Evolutionary conservation across 148 eudicot species (phyloP).

Genomic region (Vaccinium darrowii): DNA sequence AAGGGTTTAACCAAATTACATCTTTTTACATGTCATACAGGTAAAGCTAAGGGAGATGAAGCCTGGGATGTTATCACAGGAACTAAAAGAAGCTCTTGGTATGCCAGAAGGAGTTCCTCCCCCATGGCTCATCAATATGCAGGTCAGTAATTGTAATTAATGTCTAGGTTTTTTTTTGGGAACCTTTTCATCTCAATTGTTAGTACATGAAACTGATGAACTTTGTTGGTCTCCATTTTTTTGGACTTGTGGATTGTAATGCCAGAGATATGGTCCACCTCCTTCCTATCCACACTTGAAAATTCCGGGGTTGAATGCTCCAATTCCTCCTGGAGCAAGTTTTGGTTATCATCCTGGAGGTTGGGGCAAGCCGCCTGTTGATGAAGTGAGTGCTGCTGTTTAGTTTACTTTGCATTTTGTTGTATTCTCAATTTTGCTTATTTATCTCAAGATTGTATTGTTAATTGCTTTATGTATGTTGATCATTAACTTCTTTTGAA

Average conservation of each 20-base stretch:
- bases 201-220: background rate
- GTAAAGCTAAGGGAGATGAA: constrained; percentile 97
- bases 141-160: constrained; percentile 39
- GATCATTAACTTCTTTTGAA: background rate
- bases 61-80: constrained; percentile 84
- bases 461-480: background rate
- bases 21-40: constrained; percentile 36
- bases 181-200: background rate
- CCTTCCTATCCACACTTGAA: constrained; percentile 84
- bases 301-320: constrained; percentile 61
- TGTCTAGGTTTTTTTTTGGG: too few relatives aligned
- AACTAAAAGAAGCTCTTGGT: constrained; percentile 96
- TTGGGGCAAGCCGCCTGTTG: constrained; percentile 99
- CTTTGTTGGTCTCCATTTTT: background rate
- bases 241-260: background rate
- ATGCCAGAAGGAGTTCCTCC: constrained; percentile 99
- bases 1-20: background rate
- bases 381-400: constrained; percentile 57
- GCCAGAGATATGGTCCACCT: constrained; percentile 95
- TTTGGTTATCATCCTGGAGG: constrained; percentile 98
- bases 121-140: constrained; percentile 99
- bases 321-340: constrained; percentile 92
- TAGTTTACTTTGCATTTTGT: background rate
- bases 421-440: background rate
- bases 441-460: background rate